Evolutionary conservation across 2,329 filamentous ascomycete genomes (phyloP), one percentile per base, ranked within the genome.

Genomic region (Botrytis elliptica): DNA sequence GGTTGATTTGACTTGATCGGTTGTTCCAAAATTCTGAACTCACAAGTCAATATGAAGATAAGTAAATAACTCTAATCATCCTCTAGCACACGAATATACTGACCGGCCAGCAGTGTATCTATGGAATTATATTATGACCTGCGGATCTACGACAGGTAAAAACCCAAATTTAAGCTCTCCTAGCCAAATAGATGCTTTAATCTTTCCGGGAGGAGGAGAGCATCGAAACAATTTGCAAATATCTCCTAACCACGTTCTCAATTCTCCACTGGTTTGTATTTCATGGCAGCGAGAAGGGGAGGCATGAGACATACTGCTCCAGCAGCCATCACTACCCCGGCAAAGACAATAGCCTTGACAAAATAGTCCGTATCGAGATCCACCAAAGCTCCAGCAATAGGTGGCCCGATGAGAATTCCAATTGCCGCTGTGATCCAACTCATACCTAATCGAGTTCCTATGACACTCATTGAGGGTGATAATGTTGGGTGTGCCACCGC

Each of bases 401-500:
- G 75, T 22, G 74, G 44, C 8, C 75, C 74, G 25, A 73, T 70
- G 22, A 75, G 70, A 22, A 74, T 64, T 1, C 69, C 72, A 20
- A 74, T 40, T 29, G 66, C 73, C 14, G 66, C 60, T n/a, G 69
- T 62, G 36, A 57, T 46, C 60, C 71, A 71, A 36, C 57, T 46
- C 73, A 74, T 75, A 12, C 74, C 75, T 40, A 74, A 57, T 52
- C 70, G 57, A n/a, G 73, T 74, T 14, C 75, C 74, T 25, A 76
- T 72, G 4, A 75, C 46, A 52, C 49, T 59, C 49, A 74, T 46
- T 1, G 64, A 52, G 60, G 49, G 60, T 16, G 33, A 65, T 52
- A 59, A 55, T n/a, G 29, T 70, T 44, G 73, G 49, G 49, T 62
- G 70, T 36, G 68, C 72, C n/a, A 72, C 57, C 25, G 68, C 55